Evolutionary conservation across 1,139 yeast species (phyloP), one percentile per base, ranked within the genome.

Genomic region (Saccharomycopsis hybrid): DNA sequence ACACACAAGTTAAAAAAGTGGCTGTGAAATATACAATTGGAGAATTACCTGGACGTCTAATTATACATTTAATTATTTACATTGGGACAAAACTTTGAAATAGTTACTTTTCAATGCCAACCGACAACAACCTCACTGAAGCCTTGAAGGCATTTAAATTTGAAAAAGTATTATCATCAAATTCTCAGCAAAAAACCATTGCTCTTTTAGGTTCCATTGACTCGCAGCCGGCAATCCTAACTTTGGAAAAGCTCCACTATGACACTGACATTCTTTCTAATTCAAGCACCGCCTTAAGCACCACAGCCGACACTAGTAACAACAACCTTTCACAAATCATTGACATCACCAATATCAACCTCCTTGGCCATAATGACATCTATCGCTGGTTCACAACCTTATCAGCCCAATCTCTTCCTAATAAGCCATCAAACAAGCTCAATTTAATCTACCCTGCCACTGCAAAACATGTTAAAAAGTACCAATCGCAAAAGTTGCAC

Each of bases 401-500:
- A 0, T 58, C 83, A 41, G 58, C 60, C 3, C 86, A 82, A 58
- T 68, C 71, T 45, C 57, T 82, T 28, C 70, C 69, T 0, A 55
- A 57, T 0, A 58, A 59, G 8, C 89, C 95, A 0, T 75, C 81
- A 0, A 83, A 84, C 9, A 90, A 90, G 61, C 62, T 87, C 51
- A 88, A 84, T 58, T 58, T 92, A 54, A 82, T 92, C 24, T 88
- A 78, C 63, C 99, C 99, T 1, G 97, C 98, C 0, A 84, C 96
- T 0, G 83, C 80, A 49, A 77, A 83, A 7, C 98, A 92, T 62
- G 80, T 92, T 51, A 75, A 75, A 50, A 92, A 92, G 66, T 88
- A 79, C 61, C 72, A 77, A 13, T 69, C 66, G 18, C 90, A 85
- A 59, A 66, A 66, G 25, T 58, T 64, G 41, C 88, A 82, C 58